Evolutionary conservation across 768 basidiomycete species (phyloP).

Genomic region (Mrakia gelida): DNA sequence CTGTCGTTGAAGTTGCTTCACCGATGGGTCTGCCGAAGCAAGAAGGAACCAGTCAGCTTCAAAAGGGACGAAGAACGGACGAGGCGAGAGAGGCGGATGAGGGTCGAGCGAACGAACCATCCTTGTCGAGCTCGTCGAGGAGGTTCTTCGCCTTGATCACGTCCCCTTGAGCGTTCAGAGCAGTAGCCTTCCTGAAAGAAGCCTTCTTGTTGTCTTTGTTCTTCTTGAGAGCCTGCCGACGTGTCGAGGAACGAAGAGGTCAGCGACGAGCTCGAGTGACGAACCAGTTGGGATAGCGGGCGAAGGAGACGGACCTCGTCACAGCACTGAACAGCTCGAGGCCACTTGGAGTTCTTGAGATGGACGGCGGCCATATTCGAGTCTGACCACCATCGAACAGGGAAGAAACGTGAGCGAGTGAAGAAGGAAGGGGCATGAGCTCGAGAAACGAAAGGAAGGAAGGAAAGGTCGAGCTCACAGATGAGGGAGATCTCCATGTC

Average conservation of each 20-base stretch:
- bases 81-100: too few species aligned
- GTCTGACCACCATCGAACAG: background rate
- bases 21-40: slow-evolving; percentile 12
- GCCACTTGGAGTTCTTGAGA: slow-evolving; percentile 16
- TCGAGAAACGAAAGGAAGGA: background rate
- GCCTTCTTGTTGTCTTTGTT: slow-evolving; percentile 30
- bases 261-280: background rate
- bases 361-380: slow-evolving; percentile 33
- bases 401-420: background rate
- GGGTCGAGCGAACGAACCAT: background rate
- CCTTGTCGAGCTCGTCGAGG: slow-evolving; percentile 19
- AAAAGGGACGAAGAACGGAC: too few species aligned
- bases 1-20: slow-evolving; percentile 19
- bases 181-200: slow-evolving; percentile 26
- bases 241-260: too few species aligned
- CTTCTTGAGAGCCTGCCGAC: slow-evolving; percentile 26
- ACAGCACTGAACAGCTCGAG: background rate
- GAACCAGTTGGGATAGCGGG: background rate
- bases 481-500: slow-evolving; percentile 26
- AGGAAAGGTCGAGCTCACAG: background rate
- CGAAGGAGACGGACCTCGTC: background rate
- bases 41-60: too few species aligned
- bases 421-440: background rate
- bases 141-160: slow-evolving; percentile 20
- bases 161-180: slow-evolving; percentile 20